phyloP scores from a whole-genome alignment of 179 eudicot genomes.

The Beta lomatogona region DNA sequence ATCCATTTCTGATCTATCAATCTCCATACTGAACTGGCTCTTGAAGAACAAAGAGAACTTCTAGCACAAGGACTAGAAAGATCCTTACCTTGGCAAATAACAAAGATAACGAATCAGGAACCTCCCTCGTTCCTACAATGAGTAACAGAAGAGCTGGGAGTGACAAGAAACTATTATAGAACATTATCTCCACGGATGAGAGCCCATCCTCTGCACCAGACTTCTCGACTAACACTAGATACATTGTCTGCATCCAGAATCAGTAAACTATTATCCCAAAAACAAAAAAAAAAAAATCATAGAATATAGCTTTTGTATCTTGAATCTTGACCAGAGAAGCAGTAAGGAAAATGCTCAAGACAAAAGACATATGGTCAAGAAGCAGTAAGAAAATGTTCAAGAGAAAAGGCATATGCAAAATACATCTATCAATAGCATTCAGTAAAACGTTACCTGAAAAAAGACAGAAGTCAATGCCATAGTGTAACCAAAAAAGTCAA shows the following conservation, averaged over 20 bases:
- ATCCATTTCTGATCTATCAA: too few species aligned
- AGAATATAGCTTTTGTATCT: background rate
- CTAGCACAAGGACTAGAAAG: background rate
- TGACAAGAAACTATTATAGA: constrained; percentile 87
- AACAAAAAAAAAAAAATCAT: background rate
- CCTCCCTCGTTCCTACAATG: constrained; percentile 76
- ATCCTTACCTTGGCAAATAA: constrained; percentile 71
- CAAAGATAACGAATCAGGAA: constrained; percentile 74
- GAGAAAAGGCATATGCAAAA: background rate
- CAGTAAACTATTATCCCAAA: background rate
- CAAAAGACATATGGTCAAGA: too few species aligned
- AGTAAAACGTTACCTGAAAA: constrained; percentile 62
- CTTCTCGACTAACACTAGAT: constrained; percentile 89
- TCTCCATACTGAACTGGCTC: background rate
- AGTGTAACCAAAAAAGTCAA: constrained; percentile 84
- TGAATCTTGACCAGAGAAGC: too few species aligned
- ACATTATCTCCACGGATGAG: constrained; percentile 92
- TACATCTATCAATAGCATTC: background rate
- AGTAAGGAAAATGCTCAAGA: too few species aligned
- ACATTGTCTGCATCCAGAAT: constrained; percentile 85
- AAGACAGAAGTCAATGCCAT: constrained; percentile 93
- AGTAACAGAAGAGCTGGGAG: constrained; percentile 86
- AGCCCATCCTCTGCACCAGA: constrained; percentile 99
- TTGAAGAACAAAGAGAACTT: background rate
- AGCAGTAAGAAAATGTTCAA: too few species aligned